These are phyloP conservation scores for Ramaria sp. DNA, from an alignment of 768 basidiomycete species.

Conservation along the genomic window DNA sequence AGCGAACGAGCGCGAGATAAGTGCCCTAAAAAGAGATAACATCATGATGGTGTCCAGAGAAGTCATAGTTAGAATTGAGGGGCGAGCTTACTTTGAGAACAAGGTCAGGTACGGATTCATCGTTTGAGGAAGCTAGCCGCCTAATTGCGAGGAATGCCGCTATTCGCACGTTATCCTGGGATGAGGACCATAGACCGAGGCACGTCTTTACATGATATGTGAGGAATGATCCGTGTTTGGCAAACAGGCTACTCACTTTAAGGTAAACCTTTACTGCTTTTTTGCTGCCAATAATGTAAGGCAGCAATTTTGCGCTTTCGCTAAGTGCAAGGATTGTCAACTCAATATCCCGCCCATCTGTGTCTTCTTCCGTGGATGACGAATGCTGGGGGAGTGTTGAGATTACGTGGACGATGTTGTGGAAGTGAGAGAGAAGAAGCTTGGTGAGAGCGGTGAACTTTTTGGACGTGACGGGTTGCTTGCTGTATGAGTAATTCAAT, in stretches of 20 bases:
- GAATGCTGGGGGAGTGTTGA: constrained; percentile 39
- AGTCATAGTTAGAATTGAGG: background rate
- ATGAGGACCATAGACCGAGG: constrained; percentile 74
- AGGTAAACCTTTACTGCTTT: constrained; percentile 81
- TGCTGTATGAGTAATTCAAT: constrained; percentile 35
- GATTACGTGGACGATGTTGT: constrained; percentile 72
- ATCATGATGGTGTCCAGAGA: background rate
- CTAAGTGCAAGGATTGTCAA: constrained; percentile 58
- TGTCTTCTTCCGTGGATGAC: constrained; percentile 1
- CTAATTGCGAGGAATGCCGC: constrained; percentile 79
- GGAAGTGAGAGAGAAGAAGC: constrained; percentile 80
- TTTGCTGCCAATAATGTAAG: constrained; percentile 75
- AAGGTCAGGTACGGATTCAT: constrained; percentile 72
- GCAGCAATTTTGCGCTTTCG: constrained; percentile 83
- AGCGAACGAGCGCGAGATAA: constrained; percentile 81
- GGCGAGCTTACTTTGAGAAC: constrained; percentile 78
- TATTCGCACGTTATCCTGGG: constrained; percentile 72
- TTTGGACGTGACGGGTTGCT: constrained; percentile 70
- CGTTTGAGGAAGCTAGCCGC: constrained; percentile 63
- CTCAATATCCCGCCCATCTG: constrained; percentile 38
- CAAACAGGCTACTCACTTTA: constrained; percentile 45
- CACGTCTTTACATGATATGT: constrained; percentile 45
- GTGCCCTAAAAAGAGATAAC: constrained; percentile 44
- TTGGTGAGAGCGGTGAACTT: constrained; percentile 71
- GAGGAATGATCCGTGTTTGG: background rate